Evolutionary conservation across 495 filamentous ascomycete genomes (phyloP).

Genomic region (Thozetella sp.): DNA sequence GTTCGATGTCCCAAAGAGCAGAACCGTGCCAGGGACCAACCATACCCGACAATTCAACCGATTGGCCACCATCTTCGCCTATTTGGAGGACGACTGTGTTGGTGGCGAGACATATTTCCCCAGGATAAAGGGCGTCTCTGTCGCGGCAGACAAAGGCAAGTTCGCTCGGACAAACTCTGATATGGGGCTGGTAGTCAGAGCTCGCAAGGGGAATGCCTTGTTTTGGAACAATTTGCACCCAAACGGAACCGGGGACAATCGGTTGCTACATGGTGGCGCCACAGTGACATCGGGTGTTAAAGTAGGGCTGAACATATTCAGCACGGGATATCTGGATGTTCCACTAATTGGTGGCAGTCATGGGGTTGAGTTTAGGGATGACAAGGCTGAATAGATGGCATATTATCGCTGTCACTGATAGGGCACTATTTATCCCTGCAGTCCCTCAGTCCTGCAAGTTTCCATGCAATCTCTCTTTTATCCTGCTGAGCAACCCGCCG

Average conservation of each 20-base stretch:
- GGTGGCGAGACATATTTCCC: neutral
- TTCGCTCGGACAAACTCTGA: neutral
- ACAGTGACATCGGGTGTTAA: neutral
- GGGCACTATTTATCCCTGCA: no score
- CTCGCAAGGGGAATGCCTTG: neutral
- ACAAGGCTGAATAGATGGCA: no score
- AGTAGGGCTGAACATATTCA: neutral
- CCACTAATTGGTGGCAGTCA: neutral
- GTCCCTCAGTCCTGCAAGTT: no score
- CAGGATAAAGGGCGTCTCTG: neutral
- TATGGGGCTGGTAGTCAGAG: neutral
- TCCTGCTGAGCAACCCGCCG: no score
- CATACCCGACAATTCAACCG: neutral
- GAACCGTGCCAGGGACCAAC: neutral
- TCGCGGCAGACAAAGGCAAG: neutral
- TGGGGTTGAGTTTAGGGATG: no score
- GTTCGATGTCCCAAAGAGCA: neutral
- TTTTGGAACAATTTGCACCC: neutral
- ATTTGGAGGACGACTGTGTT: neutral
- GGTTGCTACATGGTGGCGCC: neutral
- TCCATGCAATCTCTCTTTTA: no score
- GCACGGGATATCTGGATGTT: neutral
- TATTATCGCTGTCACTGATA: no score
- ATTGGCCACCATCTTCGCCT: neutral
- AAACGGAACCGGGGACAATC: neutral